phyloP scores from a whole-genome alignment of 345 rosid genomes.

The Brassica rapa region DNA sequence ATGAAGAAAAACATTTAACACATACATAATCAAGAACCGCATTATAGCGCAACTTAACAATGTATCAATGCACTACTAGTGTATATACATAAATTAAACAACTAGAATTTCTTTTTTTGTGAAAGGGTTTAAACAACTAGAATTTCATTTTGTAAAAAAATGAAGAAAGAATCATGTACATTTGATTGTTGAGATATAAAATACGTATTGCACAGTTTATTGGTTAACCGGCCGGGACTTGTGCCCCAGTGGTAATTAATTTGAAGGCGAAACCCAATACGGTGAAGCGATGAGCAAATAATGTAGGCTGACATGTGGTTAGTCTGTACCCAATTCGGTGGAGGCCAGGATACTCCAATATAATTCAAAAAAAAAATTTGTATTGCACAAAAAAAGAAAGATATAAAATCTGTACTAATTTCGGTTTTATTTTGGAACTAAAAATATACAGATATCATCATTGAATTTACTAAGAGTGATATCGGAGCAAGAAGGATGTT shows the following conservation, averaged over 20 bases:
- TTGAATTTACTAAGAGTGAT: slow-evolving; percentile 72
- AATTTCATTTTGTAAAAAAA: neutral
- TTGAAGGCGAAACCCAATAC: too few species aligned
- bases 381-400: too few species aligned
- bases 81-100: neutral
- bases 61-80: neutral
- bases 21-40: neutral
- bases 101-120: too few species aligned
- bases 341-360: too few species aligned
- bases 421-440: neutral
- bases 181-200: neutral
- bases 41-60: neutral
- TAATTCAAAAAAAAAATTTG: too few species aligned
- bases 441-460: slow-evolving; percentile 67
- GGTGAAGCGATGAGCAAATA: too few species aligned
- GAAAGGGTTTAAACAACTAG: neutral
- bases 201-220: too few species aligned
- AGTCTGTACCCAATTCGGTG: too few species aligned
- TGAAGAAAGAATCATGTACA: neutral
- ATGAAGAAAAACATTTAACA: neutral
- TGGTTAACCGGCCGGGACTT: too few species aligned
- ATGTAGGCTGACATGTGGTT: too few species aligned
- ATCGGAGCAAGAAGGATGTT: slow-evolving; percentile 81
- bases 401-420: neutral
- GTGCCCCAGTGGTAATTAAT: too few species aligned